phyloP scores from a whole-genome alignment of 371 early-diverging fungal species.

The Synchytrium microbalum region DNA sequence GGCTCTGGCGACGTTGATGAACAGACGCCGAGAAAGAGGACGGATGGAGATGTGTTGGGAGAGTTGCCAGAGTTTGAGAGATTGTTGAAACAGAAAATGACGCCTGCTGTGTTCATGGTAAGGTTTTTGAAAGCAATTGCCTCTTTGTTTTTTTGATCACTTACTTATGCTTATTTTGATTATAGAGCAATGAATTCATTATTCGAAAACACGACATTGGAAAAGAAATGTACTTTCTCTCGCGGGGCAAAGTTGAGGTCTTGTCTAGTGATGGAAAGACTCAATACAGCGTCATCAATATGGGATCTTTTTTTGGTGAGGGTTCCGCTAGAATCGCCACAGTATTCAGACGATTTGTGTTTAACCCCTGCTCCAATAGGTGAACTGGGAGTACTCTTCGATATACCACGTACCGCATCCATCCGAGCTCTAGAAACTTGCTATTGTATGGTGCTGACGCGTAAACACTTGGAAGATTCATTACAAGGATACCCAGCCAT shows the following conservation, averaged over 20 bases:
- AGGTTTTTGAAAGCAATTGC: too few species aligned
- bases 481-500: conserved; percentile 21
- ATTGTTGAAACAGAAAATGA: conserved; percentile 26
- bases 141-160: too few species aligned
- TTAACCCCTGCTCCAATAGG: conserved; percentile 10
- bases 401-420: conserved; percentile 37
- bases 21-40: neutral
- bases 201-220: conserved; percentile 36
- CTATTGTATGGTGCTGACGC: conserved; percentile 34
- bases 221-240: conserved; percentile 36
- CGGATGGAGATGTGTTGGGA: conserved; percentile 10
- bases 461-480: conserved; percentile 17
- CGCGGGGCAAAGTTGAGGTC: conserved; percentile 33
- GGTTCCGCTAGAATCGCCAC: too few species aligned
- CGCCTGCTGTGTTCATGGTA: conserved; percentile 17
- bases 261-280: conserved; percentile 28
- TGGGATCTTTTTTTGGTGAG: conserved; percentile 35
- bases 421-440: conserved; percentile 25
- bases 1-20: neutral
- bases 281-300: conserved; percentile 26
- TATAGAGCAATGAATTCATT: conserved; percentile 29
- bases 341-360: neutral
- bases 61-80: conserved; percentile 34
- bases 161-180: too few species aligned
- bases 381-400: conserved; percentile 36